These are phyloP conservation scores for Rugosomyces carneus DNA, from an alignment of 1,284 basidiomycete genomes.

Conservation along the genomic window DNA sequence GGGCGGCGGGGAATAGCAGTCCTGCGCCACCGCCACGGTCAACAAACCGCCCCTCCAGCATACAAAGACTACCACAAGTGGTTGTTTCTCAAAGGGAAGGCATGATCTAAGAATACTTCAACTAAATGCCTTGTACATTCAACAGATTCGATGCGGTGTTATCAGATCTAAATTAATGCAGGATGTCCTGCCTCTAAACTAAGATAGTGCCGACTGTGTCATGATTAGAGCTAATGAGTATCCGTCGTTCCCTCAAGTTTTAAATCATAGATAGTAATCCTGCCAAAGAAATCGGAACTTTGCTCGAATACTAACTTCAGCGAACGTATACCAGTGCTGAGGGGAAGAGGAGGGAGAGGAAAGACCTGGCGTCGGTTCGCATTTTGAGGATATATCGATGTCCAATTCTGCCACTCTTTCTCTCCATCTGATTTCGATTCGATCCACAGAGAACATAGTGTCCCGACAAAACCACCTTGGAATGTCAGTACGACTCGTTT, in stretches of 20 bases:
- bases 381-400: constrained; percentile 66
- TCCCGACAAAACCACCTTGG: constrained; percentile 79
- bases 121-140: too few species aligned
- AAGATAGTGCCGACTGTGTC: too few species aligned
- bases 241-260: constrained; percentile 17
- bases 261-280: constrained; percentile 19
- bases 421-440: constrained; percentile 18
- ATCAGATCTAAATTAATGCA: too few species aligned
- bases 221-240: too few species aligned
- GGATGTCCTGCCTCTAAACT: too few species aligned
- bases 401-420: constrained; percentile 41
- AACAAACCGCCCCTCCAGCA: constrained; percentile 54
- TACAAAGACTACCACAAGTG: constrained; percentile 40
- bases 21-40: constrained; percentile 54
- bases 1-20: constrained; percentile 28
- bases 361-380: constrained; percentile 68
- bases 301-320: constrained; percentile 64
- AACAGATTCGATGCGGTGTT: too few species aligned
- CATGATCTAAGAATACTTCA: constrained; percentile 36
- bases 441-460: constrained; percentile 47
- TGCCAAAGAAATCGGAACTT: constrained; percentile 20
- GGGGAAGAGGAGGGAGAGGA: constrained; percentile 31
- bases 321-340: constrained; percentile 30
- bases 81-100: constrained; percentile 47
- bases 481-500: constrained; percentile 59